These are phyloP conservation scores for Pichia sp. DNA, from an alignment of 1,139 yeast species.

Conservation along the genomic window DNA sequence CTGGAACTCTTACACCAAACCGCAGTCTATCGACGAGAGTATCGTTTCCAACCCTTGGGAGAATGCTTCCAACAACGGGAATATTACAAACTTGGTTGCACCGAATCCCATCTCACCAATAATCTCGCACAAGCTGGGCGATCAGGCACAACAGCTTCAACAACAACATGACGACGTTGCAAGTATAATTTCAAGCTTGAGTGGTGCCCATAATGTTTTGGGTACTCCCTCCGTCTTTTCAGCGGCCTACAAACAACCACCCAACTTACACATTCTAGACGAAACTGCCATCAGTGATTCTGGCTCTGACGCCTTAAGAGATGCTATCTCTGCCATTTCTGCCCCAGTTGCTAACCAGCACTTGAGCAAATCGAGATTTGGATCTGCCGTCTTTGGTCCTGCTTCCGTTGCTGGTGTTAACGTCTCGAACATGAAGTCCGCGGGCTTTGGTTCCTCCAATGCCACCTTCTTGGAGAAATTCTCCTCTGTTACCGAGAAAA, in stretches of 20 bases:
- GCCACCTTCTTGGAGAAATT: constrained; percentile 58
- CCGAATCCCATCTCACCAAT: constrained; percentile 18
- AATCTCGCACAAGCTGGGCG: constrained; percentile 7
- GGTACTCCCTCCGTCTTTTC: constrained; percentile 14
- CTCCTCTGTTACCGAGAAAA: constrained; percentile 71
- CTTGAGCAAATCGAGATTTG: constrained; percentile 10
- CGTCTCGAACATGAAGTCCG: constrained; percentile 18
- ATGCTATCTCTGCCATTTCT: constrained; percentile 28
- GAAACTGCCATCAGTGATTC: constrained; percentile 25
- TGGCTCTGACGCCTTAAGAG: constrained; percentile 26
- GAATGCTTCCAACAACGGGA: constrained; percentile 16
- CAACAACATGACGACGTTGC: constrained; percentile 39
- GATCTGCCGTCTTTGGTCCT: constrained; percentile 39
- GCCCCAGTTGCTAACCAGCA: constrained; percentile 22
- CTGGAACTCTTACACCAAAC: constrained; percentile 19
- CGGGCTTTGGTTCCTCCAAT: constrained; percentile 10
- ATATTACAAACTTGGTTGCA: constrained; percentile 13
- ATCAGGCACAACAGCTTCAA: background rate
- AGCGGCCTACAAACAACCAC: constrained; percentile 1
- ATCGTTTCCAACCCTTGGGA: constrained; percentile 24
- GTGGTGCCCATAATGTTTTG: background rate
- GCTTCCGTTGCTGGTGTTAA: constrained; percentile 52
- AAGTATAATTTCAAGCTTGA: constrained; percentile 34
- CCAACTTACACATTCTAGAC: constrained; percentile 10
- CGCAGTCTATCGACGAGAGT: constrained; percentile 20